A percentile compares a stretch with the other conserved stretches of the same genome.
Evolutionary conservation across 441 rosid species (phyloP).

Genomic region (Erysimum pusillum): DNA sequence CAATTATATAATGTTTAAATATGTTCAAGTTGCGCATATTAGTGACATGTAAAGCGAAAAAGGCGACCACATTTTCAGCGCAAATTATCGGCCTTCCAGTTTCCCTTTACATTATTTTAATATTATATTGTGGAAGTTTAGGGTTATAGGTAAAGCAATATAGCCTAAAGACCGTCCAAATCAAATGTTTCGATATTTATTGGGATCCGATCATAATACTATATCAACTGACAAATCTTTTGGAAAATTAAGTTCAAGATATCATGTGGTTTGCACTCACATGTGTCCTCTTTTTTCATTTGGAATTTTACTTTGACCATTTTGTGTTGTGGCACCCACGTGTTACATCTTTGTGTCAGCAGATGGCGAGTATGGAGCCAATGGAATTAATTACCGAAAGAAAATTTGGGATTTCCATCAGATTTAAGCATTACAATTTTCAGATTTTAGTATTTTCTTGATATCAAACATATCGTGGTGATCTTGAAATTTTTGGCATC

Average conservation of each 20-base stretch:
- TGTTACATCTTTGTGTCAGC: background rate
- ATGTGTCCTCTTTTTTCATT: slow-evolving; percentile 12
- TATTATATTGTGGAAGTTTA: slow-evolving; percentile 10
- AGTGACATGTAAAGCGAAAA: slow-evolving; percentile 38
- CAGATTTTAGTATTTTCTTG: too few relatives aligned
- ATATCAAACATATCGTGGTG: too few relatives aligned
- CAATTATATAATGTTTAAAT: too few relatives aligned
- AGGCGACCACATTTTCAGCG: slow-evolving; percentile 35
- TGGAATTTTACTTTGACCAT: slow-evolving; percentile 13
- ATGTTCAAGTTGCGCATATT: background rate
- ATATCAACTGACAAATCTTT: slow-evolving; percentile 32
- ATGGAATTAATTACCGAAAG: background rate
- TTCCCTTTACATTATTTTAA: slow-evolving; percentile 23
- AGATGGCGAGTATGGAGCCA: background rate
- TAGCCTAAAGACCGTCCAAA: slow-evolving; percentile 29
- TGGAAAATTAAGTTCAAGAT: background rate
- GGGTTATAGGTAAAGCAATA: background rate
- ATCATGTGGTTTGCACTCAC: slow-evolving; percentile 34
- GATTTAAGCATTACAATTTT: background rate
- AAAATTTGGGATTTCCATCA: background rate
- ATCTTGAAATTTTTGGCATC: too few relatives aligned
- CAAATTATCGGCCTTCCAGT: background rate
- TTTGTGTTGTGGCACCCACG: slow-evolving; percentile 21
- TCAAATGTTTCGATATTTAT: slow-evolving; percentile 27
- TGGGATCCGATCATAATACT: slow-evolving; percentile 13